These are phyloP conservation scores for Trametes meyenii DNA, from an alignment of 768 basidiomycete species.

Conservation along the genomic window DNA sequence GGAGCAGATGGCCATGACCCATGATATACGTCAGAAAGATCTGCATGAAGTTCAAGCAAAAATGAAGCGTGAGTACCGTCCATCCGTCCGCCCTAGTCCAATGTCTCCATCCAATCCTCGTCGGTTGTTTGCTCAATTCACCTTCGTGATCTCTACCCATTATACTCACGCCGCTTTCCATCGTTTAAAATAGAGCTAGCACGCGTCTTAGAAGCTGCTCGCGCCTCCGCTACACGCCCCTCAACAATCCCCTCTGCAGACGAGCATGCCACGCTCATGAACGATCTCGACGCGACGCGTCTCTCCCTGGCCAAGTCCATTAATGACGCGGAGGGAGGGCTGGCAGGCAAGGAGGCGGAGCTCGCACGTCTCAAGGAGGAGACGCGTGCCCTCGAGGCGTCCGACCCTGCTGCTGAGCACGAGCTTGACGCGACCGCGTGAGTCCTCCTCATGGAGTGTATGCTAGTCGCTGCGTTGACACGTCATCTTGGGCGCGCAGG, in stretches of 20 bases:
- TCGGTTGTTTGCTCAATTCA: not conserved
- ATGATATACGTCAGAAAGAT: slow-evolving; percentile 62
- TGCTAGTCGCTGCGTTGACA: not conserved
- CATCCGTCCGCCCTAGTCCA: not conserved
- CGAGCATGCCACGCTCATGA: slow-evolving; percentile 59
- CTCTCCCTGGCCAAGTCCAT: slow-evolving; percentile 74
- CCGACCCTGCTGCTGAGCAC: slow-evolving; percentile 75
- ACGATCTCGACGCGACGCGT: slow-evolving; percentile 64
- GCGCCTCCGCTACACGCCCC: slow-evolving; percentile 70
- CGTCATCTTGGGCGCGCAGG: slow-evolving; percentile 38
- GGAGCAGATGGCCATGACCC: slow-evolving; percentile 63
- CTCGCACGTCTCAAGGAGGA: slow-evolving; percentile 69
- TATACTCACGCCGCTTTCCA: not conserved
- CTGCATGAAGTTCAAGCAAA: slow-evolving; percentile 67
- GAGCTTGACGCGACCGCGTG: slow-evolving; percentile 72
- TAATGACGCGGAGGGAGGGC: slow-evolving; percentile 66
- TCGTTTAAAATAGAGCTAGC: slow-evolving; percentile 52
- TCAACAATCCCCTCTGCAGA: slow-evolving; percentile 67
- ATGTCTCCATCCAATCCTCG: not conserved
- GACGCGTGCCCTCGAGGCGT: slow-evolving; percentile 59
- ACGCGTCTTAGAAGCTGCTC: slow-evolving; percentile 67
- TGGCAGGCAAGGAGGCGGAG: slow-evolving; percentile 72
- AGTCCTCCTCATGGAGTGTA: slow-evolving; percentile 28
- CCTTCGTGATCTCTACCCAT: not conserved
- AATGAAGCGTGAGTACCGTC: slow-evolving; percentile 54